Conservation (phyloP, 2,329 filamentous ascomycete species). For the Beauveria brongniartii region DNA sequence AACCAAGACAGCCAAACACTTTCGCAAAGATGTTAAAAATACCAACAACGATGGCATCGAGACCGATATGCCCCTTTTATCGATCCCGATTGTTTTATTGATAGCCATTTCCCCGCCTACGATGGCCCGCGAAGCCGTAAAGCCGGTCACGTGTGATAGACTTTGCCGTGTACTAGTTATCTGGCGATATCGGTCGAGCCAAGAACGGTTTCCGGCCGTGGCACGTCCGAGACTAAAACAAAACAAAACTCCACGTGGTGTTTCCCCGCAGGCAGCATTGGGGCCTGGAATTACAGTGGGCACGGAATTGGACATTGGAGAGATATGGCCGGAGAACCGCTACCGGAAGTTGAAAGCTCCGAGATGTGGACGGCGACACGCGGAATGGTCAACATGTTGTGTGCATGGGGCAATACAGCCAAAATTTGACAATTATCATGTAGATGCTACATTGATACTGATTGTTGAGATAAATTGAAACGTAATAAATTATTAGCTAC, state of each 20-base stretch:
- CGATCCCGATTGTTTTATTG: not conserved
- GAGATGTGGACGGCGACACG: no score
- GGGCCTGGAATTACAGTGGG: not conserved
- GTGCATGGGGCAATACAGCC: no score
- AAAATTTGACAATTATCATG: no score
- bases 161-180: not conserved
- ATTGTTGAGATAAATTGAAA: no score
- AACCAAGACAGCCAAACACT: not conserved
- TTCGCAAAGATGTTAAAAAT: not conserved
- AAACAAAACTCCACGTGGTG: not conserved
- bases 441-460: no score
- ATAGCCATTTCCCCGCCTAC: not conserved
- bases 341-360: not conserved
- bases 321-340: not conserved
- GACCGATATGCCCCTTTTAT: not conserved
- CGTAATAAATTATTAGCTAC: no score
- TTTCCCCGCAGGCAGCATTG: not conserved
- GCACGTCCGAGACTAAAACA: not conserved
- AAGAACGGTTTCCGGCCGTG: slow-evolving; percentile 1
- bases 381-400: not conserved
- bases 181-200: slow-evolving; percentile 6
- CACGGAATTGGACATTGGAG: not conserved
- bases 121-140: not conserved
- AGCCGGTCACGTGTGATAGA: slow-evolving; percentile 10
- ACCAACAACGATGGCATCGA: not conserved